A percentile compares a stretch with the other conserved stretches of the same genome.
phyloP scores from a whole-genome alignment of 768 basidiomycete species.

The Auricularia sp. region DNA sequence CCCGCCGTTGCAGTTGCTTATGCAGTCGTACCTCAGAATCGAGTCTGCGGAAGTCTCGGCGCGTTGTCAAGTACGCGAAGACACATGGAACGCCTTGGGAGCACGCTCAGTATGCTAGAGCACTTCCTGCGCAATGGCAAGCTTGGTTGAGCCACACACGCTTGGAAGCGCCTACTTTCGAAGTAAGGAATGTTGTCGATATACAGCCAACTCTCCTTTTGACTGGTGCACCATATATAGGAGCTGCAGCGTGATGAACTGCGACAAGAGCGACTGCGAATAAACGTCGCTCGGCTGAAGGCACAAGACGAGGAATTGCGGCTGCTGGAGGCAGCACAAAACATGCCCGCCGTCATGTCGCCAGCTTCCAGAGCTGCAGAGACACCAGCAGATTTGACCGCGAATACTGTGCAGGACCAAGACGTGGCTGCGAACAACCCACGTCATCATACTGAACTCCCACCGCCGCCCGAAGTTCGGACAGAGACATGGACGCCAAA shows the following conservation, averaged over 20 bases:
- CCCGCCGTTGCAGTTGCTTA: neutral
- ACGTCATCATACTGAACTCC: neutral
- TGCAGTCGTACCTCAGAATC: neutral
- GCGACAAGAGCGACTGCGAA: slow-evolving; percentile 3
- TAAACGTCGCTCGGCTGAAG: slow-evolving; percentile 8
- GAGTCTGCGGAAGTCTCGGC: neutral
- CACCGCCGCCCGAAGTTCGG: neutral
- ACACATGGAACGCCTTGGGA: neutral
- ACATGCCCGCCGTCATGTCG: neutral
- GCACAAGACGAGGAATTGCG: slow-evolving; percentile 7
- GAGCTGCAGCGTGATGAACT: slow-evolving; percentile 5
- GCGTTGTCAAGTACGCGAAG: neutral
- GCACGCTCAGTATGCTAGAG: no score
- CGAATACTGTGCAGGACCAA: neutral
- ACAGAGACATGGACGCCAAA: neutral
- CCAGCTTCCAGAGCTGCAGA: neutral
- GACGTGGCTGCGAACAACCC: neutral
- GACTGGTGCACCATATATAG: neutral
- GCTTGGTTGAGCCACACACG: slow-evolving; percentile 1
- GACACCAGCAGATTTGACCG: neutral
- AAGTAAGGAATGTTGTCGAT: neutral
- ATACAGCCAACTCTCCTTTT: neutral
- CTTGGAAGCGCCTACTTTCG: neutral
- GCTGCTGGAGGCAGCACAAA: neutral
- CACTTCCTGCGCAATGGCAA: neutral